Base-by-base conservation (phyloP, 2,329 filamentous ascomycete genomes). In the Arthrobotrys musiformis region DNA sequence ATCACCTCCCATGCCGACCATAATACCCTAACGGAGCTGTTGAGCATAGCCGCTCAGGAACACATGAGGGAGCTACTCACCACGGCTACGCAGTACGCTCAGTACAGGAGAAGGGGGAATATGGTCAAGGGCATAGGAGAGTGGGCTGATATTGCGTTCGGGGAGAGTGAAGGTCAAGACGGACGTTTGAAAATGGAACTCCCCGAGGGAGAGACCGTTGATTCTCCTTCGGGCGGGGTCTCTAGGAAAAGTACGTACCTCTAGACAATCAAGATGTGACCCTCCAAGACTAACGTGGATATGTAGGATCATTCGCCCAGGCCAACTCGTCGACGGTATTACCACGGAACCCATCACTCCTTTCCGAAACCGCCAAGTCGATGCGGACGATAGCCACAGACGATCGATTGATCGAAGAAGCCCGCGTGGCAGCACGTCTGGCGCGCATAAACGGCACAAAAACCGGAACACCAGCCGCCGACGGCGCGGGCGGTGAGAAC, bases 31-130 rank as follows among this genome's bases (percentile, higher is more conserved):
- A 58, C 64, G 2, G 72, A 76, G 46, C 28, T 70, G 1, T 15
- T 76, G 2, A 70, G 72, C 11, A 76, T 76, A 22, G 72, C 72
- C 11, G 40, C 62, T n/a, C 72, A 76, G 40, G 72, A 76, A 35
- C 64, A 58, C 3, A 28, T 76, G 8, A 69, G 72, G 15, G 72
- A 76, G 40, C 13, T 76, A 17, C n/a, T 76, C 4, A 76, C 72
- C 28, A 60, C 64, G 3, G 35, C 72, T 7, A 63, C 40, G 8
- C 35, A 24, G 1, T 76, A 60, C 33, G 72, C 72, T 8, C 58
- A 62, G n/a, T 66, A 76, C 22, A 35, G 72, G n/a, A 35, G 72
- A 37, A 66, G 63, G 33, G 72, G 72, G 0, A 76, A 70, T 30
- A 76, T 50, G 8, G 58, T 76, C 6, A 76, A 66, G 50, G 72